phyloP scores from a whole-genome alignment of 2,329 filamentous ascomycete genomes.

The Penicillium sp. region DNA sequence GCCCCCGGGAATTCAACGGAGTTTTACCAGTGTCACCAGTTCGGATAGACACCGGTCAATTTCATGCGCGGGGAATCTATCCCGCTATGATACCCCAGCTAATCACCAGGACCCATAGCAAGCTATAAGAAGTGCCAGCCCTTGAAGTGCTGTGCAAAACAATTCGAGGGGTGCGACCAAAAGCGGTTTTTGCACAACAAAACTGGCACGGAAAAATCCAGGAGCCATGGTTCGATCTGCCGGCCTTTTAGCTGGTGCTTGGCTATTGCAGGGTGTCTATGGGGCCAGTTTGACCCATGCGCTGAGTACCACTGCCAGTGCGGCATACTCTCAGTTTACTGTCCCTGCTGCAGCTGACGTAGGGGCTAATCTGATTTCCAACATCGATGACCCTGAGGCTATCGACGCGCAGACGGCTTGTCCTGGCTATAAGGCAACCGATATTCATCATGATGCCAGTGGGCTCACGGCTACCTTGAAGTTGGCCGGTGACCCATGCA shows the following conservation, averaged over 20 bases:
- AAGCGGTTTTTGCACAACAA: background rate
- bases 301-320: constrained; percentile 16
- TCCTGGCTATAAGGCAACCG: constrained; percentile 59
- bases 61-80: constrained; percentile 1
- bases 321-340: constrained; percentile 43
- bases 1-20: background rate
- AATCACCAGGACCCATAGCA: background rate
- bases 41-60: background rate
- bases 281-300: constrained; percentile 19
- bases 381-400: constrained; percentile 64
- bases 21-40: background rate
- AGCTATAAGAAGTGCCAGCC: background rate
- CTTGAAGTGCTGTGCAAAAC: background rate
- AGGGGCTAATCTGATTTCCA: constrained; percentile 57
- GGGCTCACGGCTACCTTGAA: constrained; percentile 56
- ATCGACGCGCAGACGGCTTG: constrained; percentile 64
- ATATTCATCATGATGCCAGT: constrained; percentile 46
- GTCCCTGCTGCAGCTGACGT: constrained; percentile 49
- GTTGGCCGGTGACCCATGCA: constrained; percentile 60
- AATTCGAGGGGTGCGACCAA: background rate
- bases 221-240: background rate
- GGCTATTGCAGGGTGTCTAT: constrained; percentile 28
- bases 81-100: background rate
- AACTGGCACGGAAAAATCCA: background rate
- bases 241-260: constrained; percentile 22